A percentile compares a stretch with the other conserved stretches of the same genome.
These are phyloP conservation scores for Didymella keratinophila DNA, from an alignment of 2,329 filamentous ascomycete species.

Conservation along the genomic window DNA sequence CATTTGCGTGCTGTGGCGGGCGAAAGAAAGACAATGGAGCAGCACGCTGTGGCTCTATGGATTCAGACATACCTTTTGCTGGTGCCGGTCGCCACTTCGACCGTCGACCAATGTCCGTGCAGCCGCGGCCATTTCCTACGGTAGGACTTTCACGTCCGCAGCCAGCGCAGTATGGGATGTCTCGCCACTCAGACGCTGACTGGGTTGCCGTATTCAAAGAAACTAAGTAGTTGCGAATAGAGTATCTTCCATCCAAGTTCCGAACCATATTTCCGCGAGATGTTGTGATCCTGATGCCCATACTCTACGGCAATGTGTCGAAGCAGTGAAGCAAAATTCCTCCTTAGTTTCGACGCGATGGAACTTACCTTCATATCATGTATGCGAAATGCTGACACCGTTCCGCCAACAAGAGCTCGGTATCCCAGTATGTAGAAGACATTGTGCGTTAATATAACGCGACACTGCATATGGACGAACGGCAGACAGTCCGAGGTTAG, in stretches of 20 bases:
- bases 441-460: neutral
- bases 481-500: no score
- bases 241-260: no score
- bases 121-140: neutral
- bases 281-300: no score
- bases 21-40: neutral
- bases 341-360: no score
- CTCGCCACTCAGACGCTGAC: neutral
- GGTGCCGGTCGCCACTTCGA: conserved; percentile 10
- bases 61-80: neutral
- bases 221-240: neutral
- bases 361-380: no score
- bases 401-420: no score
- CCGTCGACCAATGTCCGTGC: neutral
- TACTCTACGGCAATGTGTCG: no score
- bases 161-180: neutral
- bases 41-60: neutral
- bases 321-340: no score
- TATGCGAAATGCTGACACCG: no score
- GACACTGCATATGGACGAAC: neutral
- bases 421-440: neutral
- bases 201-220: conserved; percentile 2
- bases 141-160: neutral
- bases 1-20: conserved; percentile 2
- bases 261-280: no score